Conservation (phyloP, 441 rosid genomes). For the Populus hybrid region DNA sequence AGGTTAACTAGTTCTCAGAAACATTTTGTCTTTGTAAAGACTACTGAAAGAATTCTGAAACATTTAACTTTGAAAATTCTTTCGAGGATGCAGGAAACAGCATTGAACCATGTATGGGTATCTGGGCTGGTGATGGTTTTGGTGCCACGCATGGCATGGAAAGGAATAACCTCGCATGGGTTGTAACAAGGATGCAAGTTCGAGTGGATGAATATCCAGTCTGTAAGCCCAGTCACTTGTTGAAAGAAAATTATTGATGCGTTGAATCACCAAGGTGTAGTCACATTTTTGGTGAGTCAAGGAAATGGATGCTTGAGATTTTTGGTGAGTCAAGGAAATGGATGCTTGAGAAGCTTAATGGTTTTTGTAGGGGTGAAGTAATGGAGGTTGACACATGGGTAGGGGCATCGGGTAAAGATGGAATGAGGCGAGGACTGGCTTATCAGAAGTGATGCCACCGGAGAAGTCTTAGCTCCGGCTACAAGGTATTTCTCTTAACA, state of each 20-base stretch:
- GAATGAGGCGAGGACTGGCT: slow-evolving; percentile 60
- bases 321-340: neutral
- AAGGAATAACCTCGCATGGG: slow-evolving; percentile 57
- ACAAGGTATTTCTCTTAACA: slow-evolving; percentile 30
- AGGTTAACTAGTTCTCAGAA: slow-evolving; percentile 21
- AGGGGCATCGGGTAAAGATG: slow-evolving; percentile 51
- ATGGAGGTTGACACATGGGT: slow-evolving; percentile 61
- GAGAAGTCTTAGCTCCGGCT: slow-evolving; percentile 37
- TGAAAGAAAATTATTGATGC: neutral
- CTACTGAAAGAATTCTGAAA: too few relatives aligned
- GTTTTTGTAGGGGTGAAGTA: slow-evolving; percentile 46
- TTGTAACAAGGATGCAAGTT: slow-evolving; percentile 53
- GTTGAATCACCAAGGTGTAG: too few relatives aligned
- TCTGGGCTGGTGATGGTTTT: slow-evolving; percentile 41
- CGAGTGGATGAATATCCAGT: slow-evolving; percentile 49
- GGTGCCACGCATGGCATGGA: slow-evolving; percentile 63
- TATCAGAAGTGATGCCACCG: slow-evolving; percentile 44
- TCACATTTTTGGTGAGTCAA: neutral
- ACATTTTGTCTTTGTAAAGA: too few relatives aligned
- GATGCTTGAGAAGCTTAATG: neutral
- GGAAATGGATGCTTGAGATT: neutral
- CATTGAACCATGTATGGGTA: slow-evolving; percentile 59
- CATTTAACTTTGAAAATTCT: neutral
- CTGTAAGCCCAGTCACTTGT: slow-evolving; percentile 22
- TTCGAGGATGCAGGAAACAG: slow-evolving; percentile 42